Base-by-base conservation (phyloP, 768 basidiomycete genomes). In the Russula abietina region DNA sequence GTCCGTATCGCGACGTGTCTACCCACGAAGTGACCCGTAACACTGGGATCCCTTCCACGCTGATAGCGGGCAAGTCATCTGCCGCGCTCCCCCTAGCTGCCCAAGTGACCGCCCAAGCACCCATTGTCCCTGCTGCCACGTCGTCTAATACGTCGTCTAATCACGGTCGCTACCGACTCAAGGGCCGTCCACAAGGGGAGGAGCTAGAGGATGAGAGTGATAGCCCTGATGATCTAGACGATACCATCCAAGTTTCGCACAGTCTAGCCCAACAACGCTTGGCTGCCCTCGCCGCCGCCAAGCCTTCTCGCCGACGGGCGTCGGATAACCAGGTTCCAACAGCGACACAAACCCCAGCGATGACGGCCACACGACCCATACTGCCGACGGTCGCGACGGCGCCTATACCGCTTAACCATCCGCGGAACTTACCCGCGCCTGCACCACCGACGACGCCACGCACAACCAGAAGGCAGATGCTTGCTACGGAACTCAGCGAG, bases 401-500 rank as follows among this genome's bases (percentile, higher is more conserved):
- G 8, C 84, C 88, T 1, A 85, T 86, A 54, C 82, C 85, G 1
- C 72, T 89, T 2, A 79, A 78, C 5, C 75, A 81, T 71, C 86
- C 89, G 7, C 89, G 91, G 74, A 88, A 89, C 69, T 80, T 92
- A 28, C 90, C 90, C 0, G 78, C 81, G 3, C 78, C 80, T 0
- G 75, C 77, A 4, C 76, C 82, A 19, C 89, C 90, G 2, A 87
- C 88, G 67, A 91, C 91, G 0, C 93, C 93, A 0, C 84, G 89
- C 39, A 92, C 93, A 46, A 93, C 91, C 2, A 81, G 93, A 2
- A 79, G 90, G 55, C 80, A 83, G 67, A 95, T 95, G 90, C 78
- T 95, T 51, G 79, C 85, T 59, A 88, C 86, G 4, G 93, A 96
- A 73, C 77, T 96, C 70, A 87, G 88, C 36, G 93, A 96, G 74